Percentiles rank a stretch among this genome's conserved stretches.
phyloP scores from a whole-genome alignment of 2,329 filamentous ascomycete genomes.

The Venturia pyrina region DNA sequence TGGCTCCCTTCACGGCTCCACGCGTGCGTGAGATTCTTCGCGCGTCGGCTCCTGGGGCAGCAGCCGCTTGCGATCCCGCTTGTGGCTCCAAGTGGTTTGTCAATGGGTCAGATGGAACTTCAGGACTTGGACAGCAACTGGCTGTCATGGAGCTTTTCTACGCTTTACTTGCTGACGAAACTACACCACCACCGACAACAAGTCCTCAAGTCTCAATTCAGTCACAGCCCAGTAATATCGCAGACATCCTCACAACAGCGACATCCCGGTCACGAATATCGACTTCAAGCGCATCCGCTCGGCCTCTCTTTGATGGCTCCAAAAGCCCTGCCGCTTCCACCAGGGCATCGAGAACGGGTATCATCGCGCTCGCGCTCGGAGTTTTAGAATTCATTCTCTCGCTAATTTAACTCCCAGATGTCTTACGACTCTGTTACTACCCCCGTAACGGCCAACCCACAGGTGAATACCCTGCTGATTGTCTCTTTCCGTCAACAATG shows the following conservation, averaged over 20 bases:
- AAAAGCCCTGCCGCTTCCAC: background rate
- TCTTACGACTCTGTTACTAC: background rate
- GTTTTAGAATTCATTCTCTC: background rate
- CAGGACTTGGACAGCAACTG: conserved; percentile 35
- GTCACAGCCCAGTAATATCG: background rate
- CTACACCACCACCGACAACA: conserved; percentile 27
- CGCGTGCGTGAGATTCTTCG: conserved; percentile 29
- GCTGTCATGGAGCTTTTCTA: conserved; percentile 36
- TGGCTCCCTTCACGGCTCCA: conserved; percentile 33
- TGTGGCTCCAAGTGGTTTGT: conserved; percentile 38
- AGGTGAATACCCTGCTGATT: too few species aligned
- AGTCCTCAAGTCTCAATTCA: background rate
- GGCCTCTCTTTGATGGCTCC: background rate
- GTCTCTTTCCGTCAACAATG: too few species aligned
- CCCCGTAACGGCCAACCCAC: too few species aligned
- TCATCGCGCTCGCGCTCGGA: background rate
- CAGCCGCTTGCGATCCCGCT: conserved; percentile 32
- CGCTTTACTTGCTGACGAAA: conserved; percentile 25
- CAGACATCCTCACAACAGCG: background rate
- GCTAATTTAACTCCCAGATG: background rate
- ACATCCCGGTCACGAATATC: background rate
- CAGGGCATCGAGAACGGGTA: background rate
- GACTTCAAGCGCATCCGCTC: background rate
- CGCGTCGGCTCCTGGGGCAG: conserved; percentile 34
- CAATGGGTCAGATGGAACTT: conserved; percentile 30